A percentile compares a stretch with the other conserved stretches of the same genome.
Conservation (phyloP, 345 rosid species). For the Acer saccharum region DNA sequence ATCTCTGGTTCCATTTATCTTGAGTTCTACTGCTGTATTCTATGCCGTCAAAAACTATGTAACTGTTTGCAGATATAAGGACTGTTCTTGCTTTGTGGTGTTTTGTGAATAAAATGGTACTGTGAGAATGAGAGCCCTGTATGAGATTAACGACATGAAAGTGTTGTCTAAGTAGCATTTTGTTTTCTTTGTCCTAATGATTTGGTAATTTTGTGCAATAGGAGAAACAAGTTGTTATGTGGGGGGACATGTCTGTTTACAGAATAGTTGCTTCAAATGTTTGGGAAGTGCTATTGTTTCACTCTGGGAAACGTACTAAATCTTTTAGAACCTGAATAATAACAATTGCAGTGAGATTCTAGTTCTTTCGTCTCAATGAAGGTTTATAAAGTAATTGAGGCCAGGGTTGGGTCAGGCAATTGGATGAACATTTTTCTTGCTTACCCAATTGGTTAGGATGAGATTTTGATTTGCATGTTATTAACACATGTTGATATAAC, state of each 20-base stretch:
- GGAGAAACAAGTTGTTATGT: neutral
- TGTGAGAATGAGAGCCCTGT: neutral
- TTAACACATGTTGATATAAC: neutral
- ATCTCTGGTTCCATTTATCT: neutral
- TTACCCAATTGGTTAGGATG: neutral
- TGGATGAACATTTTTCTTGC: neutral
- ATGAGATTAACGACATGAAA: neutral
- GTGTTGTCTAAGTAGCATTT: neutral
- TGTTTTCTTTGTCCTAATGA: neutral
- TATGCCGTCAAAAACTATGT: neutral
- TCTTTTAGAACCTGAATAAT: neutral
- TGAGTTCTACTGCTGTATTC: neutral
- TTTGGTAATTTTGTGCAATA: neutral
- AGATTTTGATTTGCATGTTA: conserved; percentile 4
- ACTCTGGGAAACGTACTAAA: neutral
- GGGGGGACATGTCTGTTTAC: neutral
- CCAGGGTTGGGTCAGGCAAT: neutral
- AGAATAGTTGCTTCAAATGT: neutral
- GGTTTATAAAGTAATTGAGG: neutral
- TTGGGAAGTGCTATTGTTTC: neutral
- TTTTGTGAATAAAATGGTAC: neutral
- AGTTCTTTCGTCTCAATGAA: neutral
- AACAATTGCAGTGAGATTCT: neutral
- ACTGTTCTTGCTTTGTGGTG: neutral
- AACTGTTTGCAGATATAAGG: neutral